Evolutionary conservation across 352 stramenopile species (phyloP), one percentile per base, ranked within the genome.

Genomic region (Globisporangium splendens): DNA sequence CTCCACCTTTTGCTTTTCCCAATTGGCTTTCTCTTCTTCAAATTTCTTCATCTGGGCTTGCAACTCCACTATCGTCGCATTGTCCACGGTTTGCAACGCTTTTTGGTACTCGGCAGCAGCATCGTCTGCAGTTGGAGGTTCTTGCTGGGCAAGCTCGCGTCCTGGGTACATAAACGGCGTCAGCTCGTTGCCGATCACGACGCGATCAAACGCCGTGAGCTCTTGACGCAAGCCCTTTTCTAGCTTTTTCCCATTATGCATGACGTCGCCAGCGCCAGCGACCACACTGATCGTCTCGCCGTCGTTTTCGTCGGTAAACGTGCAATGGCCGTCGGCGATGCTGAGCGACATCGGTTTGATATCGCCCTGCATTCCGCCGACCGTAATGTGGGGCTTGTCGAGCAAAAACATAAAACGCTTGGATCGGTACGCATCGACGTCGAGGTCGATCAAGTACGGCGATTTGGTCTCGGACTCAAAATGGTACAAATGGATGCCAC

Each of bases 401-500:
- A 98, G 66, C 15, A 97, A 55, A 62, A 97, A 97, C 83, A 98
- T 93, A 63, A 98, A 97, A 22, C 93, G 88, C 62, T 91, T 83
- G 21, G 87, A 93, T 13, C 93, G 83, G 64, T 98, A 98, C 18
- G 87, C 88, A 56, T 98, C 93, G 42, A 98, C 92, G 60, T 98
- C 93, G 33, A 98, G 59, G 63, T 98, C 98, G 61, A 98, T 91
- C 11, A 98, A 79, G 65, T 97, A 96, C 18, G 91, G 91, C 22
- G 74, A 63, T 50, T 51, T 84, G 0, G 82, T 97, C 15, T 91
- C 88, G 18, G 73, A 65, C 59, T 97, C 92, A 66, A 97, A 98
- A 53, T 97, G 83, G 38, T 76, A 90, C 47, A 98, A 62, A 21
- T 83, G 71, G 52, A 98, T 95, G 22, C 93, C 93, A 33, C 93